Evolutionary conservation across 352 stramenopile species (phyloP).

Genomic region (Globisporangium carolinianum): DNA sequence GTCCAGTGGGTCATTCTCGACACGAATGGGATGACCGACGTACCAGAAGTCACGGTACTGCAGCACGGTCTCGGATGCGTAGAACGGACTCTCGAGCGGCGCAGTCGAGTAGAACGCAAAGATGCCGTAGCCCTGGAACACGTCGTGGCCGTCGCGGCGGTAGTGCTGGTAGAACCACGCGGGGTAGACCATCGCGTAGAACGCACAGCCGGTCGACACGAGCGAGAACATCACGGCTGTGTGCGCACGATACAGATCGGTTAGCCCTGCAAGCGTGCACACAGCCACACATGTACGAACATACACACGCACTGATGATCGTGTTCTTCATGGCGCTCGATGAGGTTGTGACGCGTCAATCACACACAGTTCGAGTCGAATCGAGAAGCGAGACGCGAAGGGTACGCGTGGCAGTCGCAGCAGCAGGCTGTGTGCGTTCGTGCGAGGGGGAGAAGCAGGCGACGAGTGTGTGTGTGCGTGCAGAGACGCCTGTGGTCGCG

Average conservation of each 20-base stretch:
- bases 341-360: no score
- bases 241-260: no score
- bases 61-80: conserved; percentile 69
- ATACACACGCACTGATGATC: no score
- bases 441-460: no score
- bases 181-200: conserved; percentile 76
- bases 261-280: no score
- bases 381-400: no score
- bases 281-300: neutral
- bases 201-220: conserved; percentile 60
- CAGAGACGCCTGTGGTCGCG: no score
- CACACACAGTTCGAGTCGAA: no score
- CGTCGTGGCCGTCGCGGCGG: conserved; percentile 53
- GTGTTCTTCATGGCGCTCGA: no score
- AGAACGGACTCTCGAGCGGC: conserved; percentile 65
- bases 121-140: conserved; percentile 77
- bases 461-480: no score
- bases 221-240: conserved; percentile 77
- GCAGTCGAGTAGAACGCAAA: conserved; percentile 82
- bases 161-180: conserved; percentile 86
- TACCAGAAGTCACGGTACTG: conserved; percentile 74
- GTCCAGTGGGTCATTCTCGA: neutral
- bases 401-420: no score
- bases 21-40: conserved; percentile 1
- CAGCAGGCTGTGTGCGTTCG: no score